Percentiles rank a stretch among this genome's conserved stretches.
Evolutionary conservation across 1,284 basidiomycete species (phyloP).

Genomic region (Cystobasidium sp.): DNA sequence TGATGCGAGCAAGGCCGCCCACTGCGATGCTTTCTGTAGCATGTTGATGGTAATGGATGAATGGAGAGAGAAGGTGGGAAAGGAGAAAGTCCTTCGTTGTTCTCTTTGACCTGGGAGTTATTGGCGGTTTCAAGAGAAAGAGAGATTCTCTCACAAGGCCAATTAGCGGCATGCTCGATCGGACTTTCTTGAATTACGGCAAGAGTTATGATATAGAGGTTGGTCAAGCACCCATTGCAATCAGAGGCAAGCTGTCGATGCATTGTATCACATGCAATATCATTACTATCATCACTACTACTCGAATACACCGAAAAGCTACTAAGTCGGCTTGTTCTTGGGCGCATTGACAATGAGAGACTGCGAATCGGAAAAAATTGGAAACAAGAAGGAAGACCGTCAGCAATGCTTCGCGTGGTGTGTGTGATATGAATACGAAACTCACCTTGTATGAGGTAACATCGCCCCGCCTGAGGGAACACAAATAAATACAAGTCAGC

Average conservation of each 20-base stretch:
- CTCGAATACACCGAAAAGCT: not conserved
- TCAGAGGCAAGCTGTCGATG: not conserved
- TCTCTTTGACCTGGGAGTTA: no score
- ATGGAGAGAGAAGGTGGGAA: not conserved
- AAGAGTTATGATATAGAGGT: no score
- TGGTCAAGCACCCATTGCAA: no score
- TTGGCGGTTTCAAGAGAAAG: no score
- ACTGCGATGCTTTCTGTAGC: constrained; percentile 32
- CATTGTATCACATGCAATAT: not conserved
- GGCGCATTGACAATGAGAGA: constrained; percentile 30
- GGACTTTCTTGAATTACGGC: no score
- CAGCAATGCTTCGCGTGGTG: not conserved
- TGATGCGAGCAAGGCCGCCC: constrained; percentile 27
- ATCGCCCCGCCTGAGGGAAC: constrained; percentile 17
- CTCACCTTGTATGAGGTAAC: constrained; percentile 43
- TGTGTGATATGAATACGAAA: not conserved
- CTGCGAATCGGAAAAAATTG: constrained; percentile 11
- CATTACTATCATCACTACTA: not conserved
- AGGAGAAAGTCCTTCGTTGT: no score
- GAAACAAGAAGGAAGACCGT: not conserved
- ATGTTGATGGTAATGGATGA: not conserved
- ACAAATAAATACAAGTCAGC: not conserved
- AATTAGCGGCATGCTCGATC: no score
- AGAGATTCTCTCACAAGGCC: no score
- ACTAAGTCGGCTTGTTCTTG: constrained; percentile 40